Evolutionary conservation across 345 rosid species (phyloP).

Genomic region (Citrus trifoliata): DNA sequence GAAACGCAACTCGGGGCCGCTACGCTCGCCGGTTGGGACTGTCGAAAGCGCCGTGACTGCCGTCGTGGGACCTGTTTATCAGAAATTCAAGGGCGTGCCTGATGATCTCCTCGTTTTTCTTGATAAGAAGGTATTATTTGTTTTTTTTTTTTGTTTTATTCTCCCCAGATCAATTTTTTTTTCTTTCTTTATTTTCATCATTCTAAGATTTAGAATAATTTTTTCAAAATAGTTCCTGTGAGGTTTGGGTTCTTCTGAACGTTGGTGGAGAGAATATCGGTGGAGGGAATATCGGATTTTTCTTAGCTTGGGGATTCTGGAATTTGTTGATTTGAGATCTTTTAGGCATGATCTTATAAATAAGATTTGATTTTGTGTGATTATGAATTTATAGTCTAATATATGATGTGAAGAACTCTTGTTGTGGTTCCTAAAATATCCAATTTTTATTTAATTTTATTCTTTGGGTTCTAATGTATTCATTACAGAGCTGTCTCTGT

Average conservation of each 20-base stretch:
- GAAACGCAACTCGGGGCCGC: constrained; percentile 74
- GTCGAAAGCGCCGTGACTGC: constrained; percentile 69
- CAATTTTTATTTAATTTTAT: background rate
- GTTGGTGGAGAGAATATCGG: background rate
- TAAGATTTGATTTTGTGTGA: background rate
- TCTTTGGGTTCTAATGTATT: background rate
- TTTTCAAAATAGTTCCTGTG: background rate
- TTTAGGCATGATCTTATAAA: background rate
- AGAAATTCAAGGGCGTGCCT: constrained; percentile 61
- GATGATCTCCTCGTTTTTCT: constrained; percentile 60
- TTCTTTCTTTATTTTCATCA: background rate
- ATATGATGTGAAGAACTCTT: background rate
- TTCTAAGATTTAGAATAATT: no score
- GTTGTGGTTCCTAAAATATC: background rate
- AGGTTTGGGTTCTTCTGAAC: background rate
- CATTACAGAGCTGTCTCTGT: background rate
- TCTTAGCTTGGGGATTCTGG: background rate
- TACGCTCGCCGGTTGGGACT: constrained; percentile 59
- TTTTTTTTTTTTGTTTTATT: background rate
- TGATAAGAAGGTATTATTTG: constrained; percentile 60
- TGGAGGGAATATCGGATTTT: background rate
- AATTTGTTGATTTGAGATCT: background rate
- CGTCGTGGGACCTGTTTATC: constrained; percentile 62
- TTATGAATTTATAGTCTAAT: no score
- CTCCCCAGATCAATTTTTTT: background rate